These are phyloP conservation scores for Pichia sp. DNA, from an alignment of 1,139 yeast species.

Conservation along the genomic window DNA sequence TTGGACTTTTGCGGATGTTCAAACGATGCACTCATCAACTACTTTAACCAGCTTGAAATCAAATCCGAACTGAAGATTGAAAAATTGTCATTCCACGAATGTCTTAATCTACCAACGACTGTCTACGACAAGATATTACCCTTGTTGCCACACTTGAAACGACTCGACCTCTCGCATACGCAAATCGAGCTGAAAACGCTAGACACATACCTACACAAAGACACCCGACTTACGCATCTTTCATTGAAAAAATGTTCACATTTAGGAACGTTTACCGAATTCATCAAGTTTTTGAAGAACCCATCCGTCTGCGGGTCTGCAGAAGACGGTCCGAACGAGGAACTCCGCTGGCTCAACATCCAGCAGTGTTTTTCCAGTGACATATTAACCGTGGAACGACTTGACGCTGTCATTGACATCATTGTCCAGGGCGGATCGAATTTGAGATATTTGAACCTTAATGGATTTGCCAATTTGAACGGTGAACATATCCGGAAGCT, in stretches of 20 bases:
- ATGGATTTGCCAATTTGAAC: constrained; percentile 66
- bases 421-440: constrained; percentile 34
- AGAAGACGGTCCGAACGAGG: neutral
- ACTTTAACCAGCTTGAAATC: constrained; percentile 45
- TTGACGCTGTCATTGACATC: constrained; percentile 12
- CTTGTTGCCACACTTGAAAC: constrained; percentile 54
- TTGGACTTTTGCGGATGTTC: constrained; percentile 92
- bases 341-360: constrained; percentile 70
- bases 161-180: constrained; percentile 83
- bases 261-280: constrained; percentile 68
- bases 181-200: constrained; percentile 61
- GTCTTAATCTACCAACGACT: constrained; percentile 68
- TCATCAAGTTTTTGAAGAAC: constrained; percentile 66
- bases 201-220: constrained; percentile 44
- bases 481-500: constrained; percentile 53
- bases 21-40: constrained; percentile 58
- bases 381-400: constrained; percentile 11
- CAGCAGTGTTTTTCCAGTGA: constrained; percentile 69
- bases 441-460: constrained; percentile 61
- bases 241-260: constrained; percentile 79
- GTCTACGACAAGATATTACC: constrained; percentile 59
- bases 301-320: constrained; percentile 49
- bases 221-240: constrained; percentile 68
- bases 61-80: constrained; percentile 34
- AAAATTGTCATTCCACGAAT: constrained; percentile 82